phyloP scores from a whole-genome alignment of 1,284 basidiomycete species.

The Leccinum cinnamomeum region DNA sequence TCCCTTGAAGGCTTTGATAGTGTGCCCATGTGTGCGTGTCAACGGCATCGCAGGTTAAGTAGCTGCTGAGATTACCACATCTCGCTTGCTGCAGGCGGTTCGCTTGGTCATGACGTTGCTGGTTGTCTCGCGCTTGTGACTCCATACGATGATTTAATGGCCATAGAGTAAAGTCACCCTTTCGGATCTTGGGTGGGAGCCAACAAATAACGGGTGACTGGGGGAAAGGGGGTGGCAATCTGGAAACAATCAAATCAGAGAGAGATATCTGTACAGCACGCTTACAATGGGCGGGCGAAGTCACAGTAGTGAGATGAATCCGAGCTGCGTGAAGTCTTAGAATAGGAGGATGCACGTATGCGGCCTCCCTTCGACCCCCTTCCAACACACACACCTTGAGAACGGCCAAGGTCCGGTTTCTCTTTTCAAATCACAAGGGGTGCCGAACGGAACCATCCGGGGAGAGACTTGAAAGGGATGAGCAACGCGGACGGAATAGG shows the following conservation, averaged over 20 bases:
- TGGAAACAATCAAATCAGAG: slow-evolving; percentile 15
- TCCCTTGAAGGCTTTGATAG: no score
- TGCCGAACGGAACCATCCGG: slow-evolving; percentile 6
- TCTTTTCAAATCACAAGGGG: slow-evolving; percentile 4
- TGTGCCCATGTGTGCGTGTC: background rate
- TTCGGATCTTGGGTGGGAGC: slow-evolving; percentile 18
- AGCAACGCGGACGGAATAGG: slow-evolving; percentile 5
- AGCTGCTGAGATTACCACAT: background rate
- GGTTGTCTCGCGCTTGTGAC: background rate
- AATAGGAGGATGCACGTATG: slow-evolving; percentile 3
- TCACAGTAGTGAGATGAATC: slow-evolving; percentile 7
- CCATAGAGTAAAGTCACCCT: background rate
- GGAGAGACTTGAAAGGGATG: background rate
- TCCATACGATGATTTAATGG: slow-evolving; percentile 5
- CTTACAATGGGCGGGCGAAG: background rate
- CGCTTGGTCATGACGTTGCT: background rate
- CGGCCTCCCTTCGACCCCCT: background rate
- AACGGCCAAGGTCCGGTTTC: slow-evolving; percentile 5
- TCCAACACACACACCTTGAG: background rate
- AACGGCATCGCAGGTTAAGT: background rate
- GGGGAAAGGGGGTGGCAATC: background rate
- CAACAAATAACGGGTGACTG: background rate
- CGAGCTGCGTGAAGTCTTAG: slow-evolving; percentile 10
- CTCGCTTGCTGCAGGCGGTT: background rate
- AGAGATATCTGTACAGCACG: background rate